A percentile compares a stretch with the other conserved stretches of the same genome.
These are phyloP conservation scores for Strigomonas culicis DNA, from an alignment of 208 protist genomes.

Conservation along the genomic window DNA sequence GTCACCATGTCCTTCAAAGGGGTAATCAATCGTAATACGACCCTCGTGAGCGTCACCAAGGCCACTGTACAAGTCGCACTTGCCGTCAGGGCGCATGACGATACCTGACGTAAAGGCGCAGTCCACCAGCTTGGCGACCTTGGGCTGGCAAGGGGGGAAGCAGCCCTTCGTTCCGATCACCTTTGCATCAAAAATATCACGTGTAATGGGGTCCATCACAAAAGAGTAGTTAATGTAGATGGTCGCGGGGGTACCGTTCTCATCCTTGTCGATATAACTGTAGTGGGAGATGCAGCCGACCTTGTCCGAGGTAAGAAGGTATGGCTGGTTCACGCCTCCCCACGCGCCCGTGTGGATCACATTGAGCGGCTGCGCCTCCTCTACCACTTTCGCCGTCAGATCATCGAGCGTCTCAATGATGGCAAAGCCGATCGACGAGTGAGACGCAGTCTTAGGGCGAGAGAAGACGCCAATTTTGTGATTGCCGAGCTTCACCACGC, in stretches of 20 bases:
- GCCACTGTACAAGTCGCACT: conserved; percentile 71
- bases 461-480: conserved; percentile 59
- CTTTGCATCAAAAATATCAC: conserved; percentile 25
- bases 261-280: conserved; percentile 53
- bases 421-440: conserved; percentile 53
- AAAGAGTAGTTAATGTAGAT: conserved; percentile 68
- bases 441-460: conserved; percentile 39
- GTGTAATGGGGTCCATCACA: conserved; percentile 53
- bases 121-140: conserved; percentile 43
- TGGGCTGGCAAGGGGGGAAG: conserved; percentile 46
- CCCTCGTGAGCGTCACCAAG: conserved; percentile 55
- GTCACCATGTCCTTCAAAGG: conserved; percentile 51
- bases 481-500: conserved; percentile 22
- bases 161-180: conserved; percentile 62
- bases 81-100: conserved; percentile 44
- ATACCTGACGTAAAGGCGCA: conserved; percentile 64
- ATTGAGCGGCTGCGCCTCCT: conserved; percentile 46
- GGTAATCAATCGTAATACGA: conserved; percentile 72
- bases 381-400: conserved; percentile 40
- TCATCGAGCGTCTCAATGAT: conserved; percentile 44
- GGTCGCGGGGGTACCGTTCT: conserved; percentile 25
- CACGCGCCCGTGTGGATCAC: conserved; percentile 52
- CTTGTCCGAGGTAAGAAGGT: conserved; percentile 49
- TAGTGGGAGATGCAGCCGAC: conserved; percentile 71
- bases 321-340: conserved; percentile 65